Percentiles rank a stretch among this genome's conserved stretches.
Evolutionary conservation across 2,329 filamentous ascomycete genomes (phyloP).

Genomic region (Dothidotthia symphoricarpi): DNA sequence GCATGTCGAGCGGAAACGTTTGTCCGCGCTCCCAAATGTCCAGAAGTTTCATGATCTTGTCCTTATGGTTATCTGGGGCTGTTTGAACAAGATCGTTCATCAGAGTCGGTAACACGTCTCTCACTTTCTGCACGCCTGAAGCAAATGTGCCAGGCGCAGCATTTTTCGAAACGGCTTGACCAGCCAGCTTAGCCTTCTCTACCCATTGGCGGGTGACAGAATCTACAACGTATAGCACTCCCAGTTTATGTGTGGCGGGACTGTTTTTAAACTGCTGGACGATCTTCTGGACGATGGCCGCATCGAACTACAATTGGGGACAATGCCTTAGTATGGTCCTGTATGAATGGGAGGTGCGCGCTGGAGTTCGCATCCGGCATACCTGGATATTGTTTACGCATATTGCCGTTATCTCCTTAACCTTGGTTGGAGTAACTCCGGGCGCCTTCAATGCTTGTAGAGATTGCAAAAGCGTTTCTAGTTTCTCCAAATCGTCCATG

Average conservation of each 20-base stretch:
- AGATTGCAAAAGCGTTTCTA: conserved; percentile 86
- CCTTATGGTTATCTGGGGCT: conserved; percentile 90
- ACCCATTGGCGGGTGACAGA: conserved; percentile 99
- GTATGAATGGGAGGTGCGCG: conserved; percentile 6
- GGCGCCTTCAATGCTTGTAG: conserved; percentile 90
- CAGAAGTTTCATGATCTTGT: conserved; percentile 92
- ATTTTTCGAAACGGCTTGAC: conserved; percentile 72
- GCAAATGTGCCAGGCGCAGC: conserved; percentile 90
- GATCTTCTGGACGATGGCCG: conserved; percentile 90
- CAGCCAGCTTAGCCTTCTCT: conserved; percentile 85
- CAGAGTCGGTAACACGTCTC: conserved; percentile 85
- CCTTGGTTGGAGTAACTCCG: conserved; percentile 90
- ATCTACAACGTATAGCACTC: conserved; percentile 99
- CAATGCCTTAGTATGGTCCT: conserved; percentile 26
- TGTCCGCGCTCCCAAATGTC: conserved; percentile 97
- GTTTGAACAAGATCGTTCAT: conserved; percentile 93
- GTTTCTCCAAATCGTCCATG: conserved; percentile 88
- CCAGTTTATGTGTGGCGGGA: conserved; percentile 92
- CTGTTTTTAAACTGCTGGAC: conserved; percentile 97
- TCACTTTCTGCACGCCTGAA: conserved; percentile 93
- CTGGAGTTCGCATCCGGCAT: conserved; percentile 20
- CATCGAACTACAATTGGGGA: conserved; percentile 70
- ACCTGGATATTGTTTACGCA: conserved; percentile 62
- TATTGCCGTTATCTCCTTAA: conserved; percentile 79
- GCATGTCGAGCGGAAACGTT: conserved; percentile 80